Conservation (phyloP, 2,329 filamentous ascomycete genomes). For the Aureobasidium sp. region DNA sequence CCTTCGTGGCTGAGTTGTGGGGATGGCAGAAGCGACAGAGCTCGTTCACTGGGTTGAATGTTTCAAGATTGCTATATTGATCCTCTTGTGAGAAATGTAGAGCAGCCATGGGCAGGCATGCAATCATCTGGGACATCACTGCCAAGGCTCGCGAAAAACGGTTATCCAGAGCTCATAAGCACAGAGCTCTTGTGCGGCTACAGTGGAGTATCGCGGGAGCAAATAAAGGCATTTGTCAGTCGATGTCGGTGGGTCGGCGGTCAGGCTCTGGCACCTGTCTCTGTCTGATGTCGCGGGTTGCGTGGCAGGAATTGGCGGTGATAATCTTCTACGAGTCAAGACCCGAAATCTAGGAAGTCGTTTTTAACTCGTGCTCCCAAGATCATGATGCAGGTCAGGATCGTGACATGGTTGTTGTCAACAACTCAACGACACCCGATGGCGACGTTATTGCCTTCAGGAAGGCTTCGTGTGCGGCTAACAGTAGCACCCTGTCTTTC, state of each 20-base stretch:
- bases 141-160: conserved; percentile 10
- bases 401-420: background rate
- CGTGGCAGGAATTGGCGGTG: background rate
- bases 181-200: background rate
- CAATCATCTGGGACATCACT: background rate
- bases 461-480: no score
- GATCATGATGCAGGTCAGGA: background rate
- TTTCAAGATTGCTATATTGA: background rate
- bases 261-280: background rate
- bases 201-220: background rate
- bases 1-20: conserved; percentile 3
- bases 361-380: background rate
- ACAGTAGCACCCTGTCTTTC: no score
- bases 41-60: background rate
- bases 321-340: background rate
- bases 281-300: background rate
- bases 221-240: conserved; percentile 2
- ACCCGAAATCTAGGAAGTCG: background rate
- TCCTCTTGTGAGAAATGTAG: background rate
- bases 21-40: background rate
- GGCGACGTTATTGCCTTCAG: no score
- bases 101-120: background rate
- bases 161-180: background rate
- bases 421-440: no score
- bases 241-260: background rate